Conservation (phyloP, 2,329 filamentous ascomycete genomes). For the Keithomyces neogunnii region DNA sequence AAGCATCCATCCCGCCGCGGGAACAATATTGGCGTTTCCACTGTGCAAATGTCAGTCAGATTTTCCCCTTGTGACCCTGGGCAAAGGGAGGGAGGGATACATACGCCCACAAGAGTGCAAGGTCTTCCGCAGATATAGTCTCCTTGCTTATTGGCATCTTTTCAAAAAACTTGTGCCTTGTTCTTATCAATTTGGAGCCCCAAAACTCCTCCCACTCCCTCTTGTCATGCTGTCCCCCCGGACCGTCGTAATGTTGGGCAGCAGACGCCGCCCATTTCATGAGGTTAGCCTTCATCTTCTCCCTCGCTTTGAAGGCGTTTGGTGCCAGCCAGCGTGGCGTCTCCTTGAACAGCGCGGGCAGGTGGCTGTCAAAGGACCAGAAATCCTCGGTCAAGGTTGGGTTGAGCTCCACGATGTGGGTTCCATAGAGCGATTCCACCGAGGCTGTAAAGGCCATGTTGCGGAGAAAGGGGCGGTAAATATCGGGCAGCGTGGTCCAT, state of each 20-base stretch:
- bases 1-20: conserved; percentile 14
- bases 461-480: too few relatives aligned
- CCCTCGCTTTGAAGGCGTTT: conserved; percentile 9
- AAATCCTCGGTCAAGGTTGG: conserved; percentile 11
- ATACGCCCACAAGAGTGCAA: conserved; percentile 16
- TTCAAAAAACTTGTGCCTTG: conserved; percentile 12
- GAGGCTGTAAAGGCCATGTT: too few relatives aligned
- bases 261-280: conserved; percentile 11
- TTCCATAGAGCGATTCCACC: too few relatives aligned
- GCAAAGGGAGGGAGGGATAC: conserved; percentile 1
- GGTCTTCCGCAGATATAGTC: conserved; percentile 12
- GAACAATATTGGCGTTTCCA: conserved; percentile 14
- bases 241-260: conserved; percentile 3
- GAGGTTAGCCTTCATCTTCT: conserved; percentile 7
- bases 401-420: conserved; percentile 8
- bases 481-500: too few relatives aligned
- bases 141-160: conserved; percentile 8
- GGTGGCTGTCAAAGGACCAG: conserved; percentile 13
- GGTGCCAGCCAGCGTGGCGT: conserved; percentile 12
- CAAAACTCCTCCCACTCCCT: conserved; percentile 15
- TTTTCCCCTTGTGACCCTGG: too few relatives aligned
- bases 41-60: conserved; percentile 6
- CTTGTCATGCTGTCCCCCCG: conserved; percentile 1
- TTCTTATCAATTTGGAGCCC: conserved; percentile 17
- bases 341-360: conserved; percentile 12